phyloP scores from a whole-genome alignment of 2,329 filamentous ascomycete species.

The Cercospora beticola region DNA sequence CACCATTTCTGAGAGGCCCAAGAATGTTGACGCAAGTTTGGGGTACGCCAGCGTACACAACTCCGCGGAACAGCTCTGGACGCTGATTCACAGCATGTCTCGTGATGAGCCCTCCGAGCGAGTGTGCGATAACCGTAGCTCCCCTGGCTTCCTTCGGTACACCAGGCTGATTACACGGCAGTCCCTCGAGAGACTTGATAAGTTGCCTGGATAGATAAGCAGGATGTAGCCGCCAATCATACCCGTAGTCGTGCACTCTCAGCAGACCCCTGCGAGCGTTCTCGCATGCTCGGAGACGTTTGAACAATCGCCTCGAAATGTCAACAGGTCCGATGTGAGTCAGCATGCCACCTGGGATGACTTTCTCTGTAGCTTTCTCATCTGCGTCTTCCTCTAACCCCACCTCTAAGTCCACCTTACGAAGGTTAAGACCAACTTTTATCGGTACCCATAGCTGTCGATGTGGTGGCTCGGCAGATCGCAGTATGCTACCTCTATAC shows the following conservation, averaged over 20 bases:
- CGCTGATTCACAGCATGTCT: constrained; percentile 82
- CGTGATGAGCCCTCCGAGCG: constrained; percentile 81
- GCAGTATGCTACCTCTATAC: constrained; percentile 84
- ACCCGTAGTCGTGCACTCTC: constrained; percentile 85
- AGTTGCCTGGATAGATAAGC: constrained; percentile 70
- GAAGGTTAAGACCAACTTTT: constrained; percentile 86
- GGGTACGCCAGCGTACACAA: constrained; percentile 81
- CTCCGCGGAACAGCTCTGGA: constrained; percentile 81
- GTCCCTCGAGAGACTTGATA: constrained; percentile 67
- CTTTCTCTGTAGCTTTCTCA: constrained; percentile 75
- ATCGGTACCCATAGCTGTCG: constrained; percentile 93
- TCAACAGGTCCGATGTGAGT: constrained; percentile 89
- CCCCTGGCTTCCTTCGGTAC: constrained; percentile 59
- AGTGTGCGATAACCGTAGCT: constrained; percentile 81
- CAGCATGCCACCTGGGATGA: constrained; percentile 85
- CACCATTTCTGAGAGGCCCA: constrained; percentile 85
- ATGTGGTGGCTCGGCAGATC: constrained; percentile 76
- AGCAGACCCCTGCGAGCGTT: constrained; percentile 71
- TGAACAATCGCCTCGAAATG: constrained; percentile 79
- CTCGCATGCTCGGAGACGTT: constrained; percentile 69
- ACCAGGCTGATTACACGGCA: constrained; percentile 70
- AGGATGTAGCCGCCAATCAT: constrained; percentile 90
- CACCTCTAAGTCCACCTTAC: constrained; percentile 88
- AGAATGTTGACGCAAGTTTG: constrained; percentile 88
- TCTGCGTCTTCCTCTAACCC: constrained; percentile 77